phyloP scores from a whole-genome alignment of 306 rosid genomes.

The Datisca glomerata region DNA sequence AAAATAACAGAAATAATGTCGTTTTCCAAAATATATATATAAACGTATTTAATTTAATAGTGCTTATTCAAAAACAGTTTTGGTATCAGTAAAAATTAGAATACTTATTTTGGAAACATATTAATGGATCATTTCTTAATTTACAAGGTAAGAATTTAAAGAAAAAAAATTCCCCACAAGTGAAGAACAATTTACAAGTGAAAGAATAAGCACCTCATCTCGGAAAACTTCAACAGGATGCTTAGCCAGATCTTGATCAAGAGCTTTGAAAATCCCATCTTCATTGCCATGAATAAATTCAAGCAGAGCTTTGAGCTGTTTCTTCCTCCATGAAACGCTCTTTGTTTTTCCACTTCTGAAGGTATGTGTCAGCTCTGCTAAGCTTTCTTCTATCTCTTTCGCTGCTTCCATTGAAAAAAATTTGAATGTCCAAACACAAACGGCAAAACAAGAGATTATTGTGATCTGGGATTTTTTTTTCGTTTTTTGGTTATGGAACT shows the following conservation, averaged over 20 bases:
- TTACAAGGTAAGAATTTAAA: not conserved
- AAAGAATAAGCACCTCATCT: slow-evolving; percentile 46
- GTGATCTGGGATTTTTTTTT: too few relatives aligned
- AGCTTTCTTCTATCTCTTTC: slow-evolving; percentile 23
- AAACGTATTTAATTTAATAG: too few relatives aligned
- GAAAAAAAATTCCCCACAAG: not conserved
- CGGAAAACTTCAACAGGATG: slow-evolving; percentile 61
- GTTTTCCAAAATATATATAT: too few relatives aligned
- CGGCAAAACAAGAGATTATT: too few relatives aligned
- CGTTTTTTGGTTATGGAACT: too few relatives aligned
- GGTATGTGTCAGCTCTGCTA: slow-evolving; percentile 33
- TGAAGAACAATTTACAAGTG: not conserved
- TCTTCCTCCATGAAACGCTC: slow-evolving; percentile 65
- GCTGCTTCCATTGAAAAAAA: slow-evolving; percentile 5
- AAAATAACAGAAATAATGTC: too few relatives aligned
- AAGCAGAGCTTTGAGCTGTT: slow-evolving; percentile 42
- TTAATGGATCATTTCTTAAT: not conserved
- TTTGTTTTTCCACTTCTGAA: slow-evolving; percentile 50
- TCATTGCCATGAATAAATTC: slow-evolving; percentile 50
- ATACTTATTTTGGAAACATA: too few relatives aligned
- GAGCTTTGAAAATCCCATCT: slow-evolving; percentile 38
- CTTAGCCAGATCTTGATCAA: slow-evolving; percentile 78
- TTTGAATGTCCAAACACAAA: too few relatives aligned
- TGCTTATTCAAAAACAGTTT: too few relatives aligned
- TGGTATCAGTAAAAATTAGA: too few relatives aligned